Percentiles rank a stretch among this genome's conserved stretches.
Evolutionary conservation across 2,329 filamentous ascomycete genomes (phyloP).

Genomic region (Aspergillus piperis): DNA sequence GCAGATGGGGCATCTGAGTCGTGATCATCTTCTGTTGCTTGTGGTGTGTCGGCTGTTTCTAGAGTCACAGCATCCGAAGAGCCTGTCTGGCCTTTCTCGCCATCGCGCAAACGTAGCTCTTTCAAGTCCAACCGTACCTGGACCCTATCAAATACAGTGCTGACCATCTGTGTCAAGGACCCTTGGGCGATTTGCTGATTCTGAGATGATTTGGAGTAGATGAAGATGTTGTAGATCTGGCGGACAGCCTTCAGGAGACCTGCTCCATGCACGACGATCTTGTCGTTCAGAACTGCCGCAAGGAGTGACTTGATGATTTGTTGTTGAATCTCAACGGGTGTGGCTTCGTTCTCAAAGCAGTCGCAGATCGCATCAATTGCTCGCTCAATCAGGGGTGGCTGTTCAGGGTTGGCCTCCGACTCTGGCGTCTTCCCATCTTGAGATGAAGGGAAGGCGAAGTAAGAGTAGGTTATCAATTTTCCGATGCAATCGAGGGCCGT

Average conservation of each 20-base stretch:
- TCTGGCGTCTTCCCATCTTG: conserved; percentile 27
- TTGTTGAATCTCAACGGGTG: conserved; percentile 85
- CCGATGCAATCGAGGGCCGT: conserved; percentile 96
- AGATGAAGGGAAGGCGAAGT: conserved; percentile 75
- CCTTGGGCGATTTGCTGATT: conserved; percentile 98
- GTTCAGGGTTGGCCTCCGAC: conserved; percentile 33
- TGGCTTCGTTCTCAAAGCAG: conserved; percentile 96
- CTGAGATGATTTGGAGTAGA: conserved; percentile 87
- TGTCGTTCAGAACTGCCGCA: conserved; percentile 95
- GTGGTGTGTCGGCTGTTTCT: conserved; percentile 41
- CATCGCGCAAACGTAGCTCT: conserved; percentile 65
- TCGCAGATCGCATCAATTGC: conserved; percentile 99
- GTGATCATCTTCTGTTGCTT: conserved; percentile 52
- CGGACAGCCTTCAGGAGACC: conserved; percentile 94
- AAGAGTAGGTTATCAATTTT: conserved; percentile 98
- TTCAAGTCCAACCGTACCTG: conserved; percentile 84
- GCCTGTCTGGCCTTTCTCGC: conserved; percentile 36
- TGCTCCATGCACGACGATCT: conserved; percentile 96
- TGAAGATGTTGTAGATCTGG: conserved; percentile 98
- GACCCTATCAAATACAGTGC: conserved; percentile 94
- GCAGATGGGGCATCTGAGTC: conserved; percentile 43
- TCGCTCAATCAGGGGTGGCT: conserved; percentile 84
- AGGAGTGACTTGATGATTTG: conserved; percentile 98
- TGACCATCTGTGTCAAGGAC: conserved; percentile 96
- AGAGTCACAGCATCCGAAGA: conserved; percentile 41